phyloP scores from a whole-genome alignment of 1,284 basidiomycete genomes.

The Rhodotorula sp. region DNA sequence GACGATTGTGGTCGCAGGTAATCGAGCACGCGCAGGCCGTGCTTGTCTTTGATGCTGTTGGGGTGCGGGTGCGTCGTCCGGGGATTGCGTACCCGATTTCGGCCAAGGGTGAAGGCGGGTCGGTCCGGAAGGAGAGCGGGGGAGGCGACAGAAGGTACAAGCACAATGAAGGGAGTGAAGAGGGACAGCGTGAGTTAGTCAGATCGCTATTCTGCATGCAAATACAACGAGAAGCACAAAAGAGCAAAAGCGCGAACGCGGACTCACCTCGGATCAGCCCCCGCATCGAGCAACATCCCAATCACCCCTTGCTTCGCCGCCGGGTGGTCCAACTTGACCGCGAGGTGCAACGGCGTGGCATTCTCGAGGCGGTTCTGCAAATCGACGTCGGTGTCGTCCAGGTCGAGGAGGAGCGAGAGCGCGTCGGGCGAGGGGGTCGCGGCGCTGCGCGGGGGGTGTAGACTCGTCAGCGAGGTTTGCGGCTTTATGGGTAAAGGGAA shows the following conservation, averaged over 20 bases:
- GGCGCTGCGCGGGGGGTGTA: conserved; percentile 51
- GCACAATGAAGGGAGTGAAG: neutral
- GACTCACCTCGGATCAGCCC: conserved; percentile 68
- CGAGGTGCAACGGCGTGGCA: conserved; percentile 80
- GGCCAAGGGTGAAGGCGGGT: no score
- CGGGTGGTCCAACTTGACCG: conserved; percentile 63
- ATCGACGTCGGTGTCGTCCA: conserved; percentile 80
- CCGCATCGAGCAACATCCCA: conserved; percentile 69
- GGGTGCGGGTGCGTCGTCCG: no score
- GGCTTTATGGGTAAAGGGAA: no score
- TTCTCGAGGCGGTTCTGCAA: conserved; percentile 69
- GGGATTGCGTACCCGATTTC: no score
- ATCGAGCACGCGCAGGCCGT: conserved; percentile 62
- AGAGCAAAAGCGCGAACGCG: neutral
- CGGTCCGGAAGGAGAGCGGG: no score
- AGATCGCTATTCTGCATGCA: neutral
- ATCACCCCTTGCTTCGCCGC: conserved; percentile 62
- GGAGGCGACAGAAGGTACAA: no score
- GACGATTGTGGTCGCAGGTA: conserved; percentile 58
- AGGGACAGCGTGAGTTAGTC: neutral
- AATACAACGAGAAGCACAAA: neutral
- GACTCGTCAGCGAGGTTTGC: no score
- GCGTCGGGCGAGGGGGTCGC: conserved; percentile 60
- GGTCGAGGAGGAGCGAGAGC: conserved; percentile 69
- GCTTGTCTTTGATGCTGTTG: conserved; percentile 63